Percentiles rank a stretch among this genome's conserved stretches.
These are phyloP conservation scores for Myxozyma geophila DNA, from an alignment of 805 yeast genomes.

Conservation along the genomic window DNA sequence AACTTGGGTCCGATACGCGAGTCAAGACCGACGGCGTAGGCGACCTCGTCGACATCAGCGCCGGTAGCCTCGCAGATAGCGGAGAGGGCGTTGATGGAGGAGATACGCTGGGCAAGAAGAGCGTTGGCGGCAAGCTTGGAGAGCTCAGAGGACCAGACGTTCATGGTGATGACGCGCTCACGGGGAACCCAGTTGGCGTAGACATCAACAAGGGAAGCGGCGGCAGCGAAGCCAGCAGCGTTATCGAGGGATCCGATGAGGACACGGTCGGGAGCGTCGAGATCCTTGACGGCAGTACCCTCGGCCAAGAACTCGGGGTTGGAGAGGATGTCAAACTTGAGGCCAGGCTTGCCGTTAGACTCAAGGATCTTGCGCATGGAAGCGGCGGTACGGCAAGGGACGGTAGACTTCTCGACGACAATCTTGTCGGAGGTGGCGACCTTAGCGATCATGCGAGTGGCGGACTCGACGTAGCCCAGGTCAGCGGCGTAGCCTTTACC, in stretches of 20 bases:
- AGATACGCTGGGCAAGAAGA: conserved; percentile 43
- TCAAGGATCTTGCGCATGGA: conserved; percentile 42
- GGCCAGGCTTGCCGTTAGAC: conserved; percentile 42
- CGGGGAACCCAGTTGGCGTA: conserved; percentile 43
- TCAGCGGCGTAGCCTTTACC: conserved; percentile 44
- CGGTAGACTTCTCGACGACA: conserved; percentile 44
- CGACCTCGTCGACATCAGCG: conserved; percentile 44
- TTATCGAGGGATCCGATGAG: conserved; percentile 43
- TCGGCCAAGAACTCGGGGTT: conserved; percentile 44
- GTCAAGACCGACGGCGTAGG: conserved; percentile 43
- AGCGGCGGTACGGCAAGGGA: conserved; percentile 43
- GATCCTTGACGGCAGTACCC: conserved; percentile 42
- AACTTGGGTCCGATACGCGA: conserved; percentile 43
- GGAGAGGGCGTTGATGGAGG: conserved; percentile 44
- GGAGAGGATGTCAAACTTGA: conserved; percentile 42
- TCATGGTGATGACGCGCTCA: conserved; percentile 41
- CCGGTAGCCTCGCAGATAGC: conserved; percentile 45
- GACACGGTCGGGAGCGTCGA: conserved; percentile 42
- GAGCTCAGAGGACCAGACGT: conserved; percentile 44
- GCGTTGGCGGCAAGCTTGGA: conserved; percentile 44
- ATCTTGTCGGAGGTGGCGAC: conserved; percentile 42
- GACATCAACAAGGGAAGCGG: conserved; percentile 42
- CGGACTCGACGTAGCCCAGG: conserved; percentile 42
- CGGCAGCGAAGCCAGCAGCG: conserved; percentile 40
- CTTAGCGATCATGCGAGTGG: conserved; percentile 43